Evolutionary conservation across 352 stramenopile species (phyloP), one percentile per base, ranked within the genome.

Genomic region (Globisporangium megalacanthum): DNA sequence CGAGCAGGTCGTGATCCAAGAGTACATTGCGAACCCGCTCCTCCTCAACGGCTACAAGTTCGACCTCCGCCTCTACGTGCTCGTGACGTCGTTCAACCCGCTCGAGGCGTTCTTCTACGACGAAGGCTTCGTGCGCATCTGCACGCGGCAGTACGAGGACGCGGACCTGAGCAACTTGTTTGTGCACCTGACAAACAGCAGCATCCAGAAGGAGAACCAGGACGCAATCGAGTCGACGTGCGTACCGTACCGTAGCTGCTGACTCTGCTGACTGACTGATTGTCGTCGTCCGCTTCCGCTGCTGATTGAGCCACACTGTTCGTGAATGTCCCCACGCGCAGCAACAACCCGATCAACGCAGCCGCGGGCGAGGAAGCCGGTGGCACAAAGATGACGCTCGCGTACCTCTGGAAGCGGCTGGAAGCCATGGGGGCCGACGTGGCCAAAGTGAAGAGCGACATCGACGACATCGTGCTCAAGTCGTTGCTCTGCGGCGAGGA

Each of bases 141-240:
- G 88, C 52, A 97, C 88, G 45, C 62, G 84, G 33, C 61, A 63
- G 14, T 98, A 97, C 66, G 65, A 88, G 41, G 64, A 88, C 39
- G 64, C 81, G 9, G 74, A 84, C 47, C 46, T 97, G 14, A 62
- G 58, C 45, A 90, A 97, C 66, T 70, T 92, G 11, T 94, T 96
- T 19, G 86, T 98, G 36, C 94, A 98, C 59, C 66, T 98, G 10
- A 98, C 95, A 10, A 98, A 98, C 73, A 97, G 86, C 67, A 97
- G 87, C 50, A 95, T 97, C 65, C 89, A 98, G 63, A 97, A 97
- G 61, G 76, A 75, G 41, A 86, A 91, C 53, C 69, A 85, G 52
- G 75, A 86, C 17, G 72, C 66, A 5, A 79, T 81, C 36, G 41
- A 58, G 36, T 56, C 60, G 6, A 77, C 71, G 59, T 65, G n/a